Base-by-base conservation (phyloP, 2,329 filamentous ascomycete species). In the Orbilia javanica region DNA sequence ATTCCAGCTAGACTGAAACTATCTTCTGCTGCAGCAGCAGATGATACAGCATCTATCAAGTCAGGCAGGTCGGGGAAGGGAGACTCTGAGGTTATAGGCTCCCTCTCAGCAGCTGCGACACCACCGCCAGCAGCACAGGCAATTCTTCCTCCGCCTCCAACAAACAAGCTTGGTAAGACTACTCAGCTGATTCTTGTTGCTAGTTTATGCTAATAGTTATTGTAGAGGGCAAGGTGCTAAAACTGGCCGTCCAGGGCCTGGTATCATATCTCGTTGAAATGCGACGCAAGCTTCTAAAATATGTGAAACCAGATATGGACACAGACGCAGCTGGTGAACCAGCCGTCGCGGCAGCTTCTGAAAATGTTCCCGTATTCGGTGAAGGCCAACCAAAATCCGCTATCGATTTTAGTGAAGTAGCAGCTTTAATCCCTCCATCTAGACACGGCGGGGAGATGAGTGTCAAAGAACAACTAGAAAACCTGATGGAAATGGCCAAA, bases 191-290 rank as follows among this genome's bases (percentile, higher is more conserved):
- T 4, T n/a, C 25, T 22, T 8, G 42, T 57, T 29, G 8, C 4
- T 31, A 39, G 34, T 13, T 67, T n/a, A n/a, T 25, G 15, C 60
- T 52, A 63, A 57, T 34, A 18, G 15, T 18, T 27, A 15, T n/a
- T 52, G 52, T 27, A 78, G 90, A 94, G 82, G 94, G 93, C 13
- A 95, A 95, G 82, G 93, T 97, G 80, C 87, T 99, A 39, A 92
- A 89, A 80, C 88, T 90, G 60, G 94, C 96, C 0, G 92, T 96
- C 15, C 88, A 91, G 50, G 94, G 95, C 79, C 87, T 99, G 1
- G 93, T 93, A 81, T 91, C 91, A 25, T 99, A 97, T 82, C 88
- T 99, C 6, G 95, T 94, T 0, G 93, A 96, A 79, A 93, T 94
- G 18, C 90, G 96, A 76, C 79, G 77, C 29, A 79, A 80, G 57